Percentiles rank a stretch among this genome's conserved stretches.
Conservation (phyloP, 805 yeast genomes). For the Candida nonsorbophila region DNA sequence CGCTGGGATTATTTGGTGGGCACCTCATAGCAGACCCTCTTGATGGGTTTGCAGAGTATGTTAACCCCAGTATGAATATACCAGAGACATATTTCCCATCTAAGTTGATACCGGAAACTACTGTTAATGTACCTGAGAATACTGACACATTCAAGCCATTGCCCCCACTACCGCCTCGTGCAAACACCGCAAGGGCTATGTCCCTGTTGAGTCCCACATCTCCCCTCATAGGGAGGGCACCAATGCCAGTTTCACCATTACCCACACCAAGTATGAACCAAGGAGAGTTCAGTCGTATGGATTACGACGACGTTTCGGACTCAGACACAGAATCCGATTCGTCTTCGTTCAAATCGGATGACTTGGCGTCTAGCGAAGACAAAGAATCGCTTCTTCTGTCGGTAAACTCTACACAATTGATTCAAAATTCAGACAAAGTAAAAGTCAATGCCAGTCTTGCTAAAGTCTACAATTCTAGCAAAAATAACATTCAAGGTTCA, state of each 20-base stretch:
- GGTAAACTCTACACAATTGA: constrained; percentile 4
- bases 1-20: constrained; percentile 26
- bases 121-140: constrained; percentile 2
- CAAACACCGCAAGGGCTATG: constrained; percentile 12
- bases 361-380: constrained; percentile 4
- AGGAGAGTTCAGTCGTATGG: constrained; percentile 1
- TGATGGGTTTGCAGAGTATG: constrained; percentile 20
- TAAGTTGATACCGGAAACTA: constrained; percentile 9
- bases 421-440: constrained; percentile 5
- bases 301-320: constrained; percentile 1
- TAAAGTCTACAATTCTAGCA: constrained; percentile 25
- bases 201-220: constrained; percentile 2
- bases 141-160: constrained; percentile 3
- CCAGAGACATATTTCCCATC: constrained; percentile 26
- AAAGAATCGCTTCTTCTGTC: constrained; percentile 6
- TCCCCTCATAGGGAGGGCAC: constrained; percentile 1
- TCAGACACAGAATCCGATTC: constrained; percentile 2
- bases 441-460: constrained; percentile 12
- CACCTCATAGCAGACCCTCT: constrained; percentile 27
- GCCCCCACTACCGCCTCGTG: constrained; percentile 32
- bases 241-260: constrained; percentile 6
- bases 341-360: constrained; percentile 8
- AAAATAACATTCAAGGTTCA: constrained; percentile 26
- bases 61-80: constrained; percentile 18
- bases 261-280: constrained; percentile 5